phyloP scores from a whole-genome alignment of 345 rosid genomes.

The Melastoma malabathricum region DNA sequence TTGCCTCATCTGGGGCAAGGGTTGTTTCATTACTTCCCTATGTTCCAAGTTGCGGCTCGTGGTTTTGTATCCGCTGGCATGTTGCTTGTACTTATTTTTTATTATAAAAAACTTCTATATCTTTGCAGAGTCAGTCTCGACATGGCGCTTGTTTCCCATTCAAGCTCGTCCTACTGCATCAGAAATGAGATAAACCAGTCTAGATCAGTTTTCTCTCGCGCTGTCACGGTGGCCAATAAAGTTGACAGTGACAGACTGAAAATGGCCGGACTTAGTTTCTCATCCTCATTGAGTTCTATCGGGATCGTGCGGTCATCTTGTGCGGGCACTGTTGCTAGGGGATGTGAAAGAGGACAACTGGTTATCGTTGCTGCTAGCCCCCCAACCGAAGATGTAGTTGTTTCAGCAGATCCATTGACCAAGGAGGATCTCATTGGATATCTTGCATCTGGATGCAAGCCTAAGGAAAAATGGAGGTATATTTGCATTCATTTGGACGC shows the following conservation, averaged over 20 bases:
- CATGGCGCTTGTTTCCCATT: conserved; percentile 56
- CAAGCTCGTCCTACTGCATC: conserved; percentile 29
- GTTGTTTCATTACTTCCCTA: no score
- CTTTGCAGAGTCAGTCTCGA: conserved; percentile 8
- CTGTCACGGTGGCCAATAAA: conserved; percentile 13
- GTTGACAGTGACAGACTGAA: conserved; percentile 17
- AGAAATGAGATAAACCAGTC: conserved; percentile 17
- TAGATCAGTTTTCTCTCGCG: conserved; percentile 18
- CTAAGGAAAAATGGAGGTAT: conserved; percentile 86
- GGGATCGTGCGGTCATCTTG: conserved; percentile 2
- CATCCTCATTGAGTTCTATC: conserved; percentile 14
- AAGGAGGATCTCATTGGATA: conserved; percentile 81
- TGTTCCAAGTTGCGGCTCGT: no score
- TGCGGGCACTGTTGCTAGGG: conserved; percentile 12
- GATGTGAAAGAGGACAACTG: conserved; percentile 30
- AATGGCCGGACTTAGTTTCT: conserved; percentile 18
- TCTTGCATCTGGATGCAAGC: conserved; percentile 94
- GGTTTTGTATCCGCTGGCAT: no score
- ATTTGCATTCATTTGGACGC: no score
- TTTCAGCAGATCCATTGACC: conserved; percentile 67
- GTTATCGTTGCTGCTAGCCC: conserved; percentile 78
- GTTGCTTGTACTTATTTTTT: neutral
- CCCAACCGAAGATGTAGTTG: conserved; percentile 72
- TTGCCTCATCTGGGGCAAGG: no score
- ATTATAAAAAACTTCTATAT: conserved; percentile 4